Percentiles rank a stretch among this genome's conserved stretches.
phyloP scores from a whole-genome alignment of 1,284 basidiomycete genomes.

The Boletus subluridellus region DNA sequence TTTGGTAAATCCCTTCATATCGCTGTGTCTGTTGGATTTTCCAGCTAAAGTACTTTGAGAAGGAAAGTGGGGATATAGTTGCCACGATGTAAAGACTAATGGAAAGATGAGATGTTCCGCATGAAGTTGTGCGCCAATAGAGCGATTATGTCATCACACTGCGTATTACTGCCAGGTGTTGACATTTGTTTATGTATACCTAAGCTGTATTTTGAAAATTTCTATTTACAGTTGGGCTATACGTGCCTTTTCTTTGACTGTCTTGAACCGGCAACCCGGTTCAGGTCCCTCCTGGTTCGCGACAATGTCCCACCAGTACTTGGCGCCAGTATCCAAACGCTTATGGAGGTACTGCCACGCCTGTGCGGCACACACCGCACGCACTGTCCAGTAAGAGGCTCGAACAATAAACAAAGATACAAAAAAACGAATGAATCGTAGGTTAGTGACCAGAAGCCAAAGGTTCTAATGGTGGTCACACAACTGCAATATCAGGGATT shows the following conservation, averaged over 20 bases:
- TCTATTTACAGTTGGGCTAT: no score
- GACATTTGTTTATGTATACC: no score
- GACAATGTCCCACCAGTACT: neutral
- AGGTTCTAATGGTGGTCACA: neutral
- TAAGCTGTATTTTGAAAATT: no score
- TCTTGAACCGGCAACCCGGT: neutral
- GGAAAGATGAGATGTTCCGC: neutral
- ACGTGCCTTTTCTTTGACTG: no score
- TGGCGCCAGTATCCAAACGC: neutral
- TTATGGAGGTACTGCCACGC: neutral
- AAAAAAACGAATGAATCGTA: no score
- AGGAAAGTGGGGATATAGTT: neutral
- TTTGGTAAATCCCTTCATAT: constrained; percentile 81
- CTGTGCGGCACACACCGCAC: neutral
- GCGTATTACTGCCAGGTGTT: neutral
- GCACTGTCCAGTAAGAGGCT: no score
- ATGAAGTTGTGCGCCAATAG: neutral
- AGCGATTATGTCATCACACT: constrained; percentile 23
- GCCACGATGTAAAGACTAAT: neutral
- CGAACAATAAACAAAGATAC: no score
- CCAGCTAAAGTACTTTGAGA: neutral
- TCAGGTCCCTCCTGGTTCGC: neutral
- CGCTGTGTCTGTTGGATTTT: neutral
- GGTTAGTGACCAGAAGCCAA: neutral
- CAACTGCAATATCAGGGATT: neutral